A percentile compares a stretch with the other conserved stretches of the same genome.
phyloP scores from a whole-genome alignment of 345 rosid species.

The Citrus reticulata region DNA sequence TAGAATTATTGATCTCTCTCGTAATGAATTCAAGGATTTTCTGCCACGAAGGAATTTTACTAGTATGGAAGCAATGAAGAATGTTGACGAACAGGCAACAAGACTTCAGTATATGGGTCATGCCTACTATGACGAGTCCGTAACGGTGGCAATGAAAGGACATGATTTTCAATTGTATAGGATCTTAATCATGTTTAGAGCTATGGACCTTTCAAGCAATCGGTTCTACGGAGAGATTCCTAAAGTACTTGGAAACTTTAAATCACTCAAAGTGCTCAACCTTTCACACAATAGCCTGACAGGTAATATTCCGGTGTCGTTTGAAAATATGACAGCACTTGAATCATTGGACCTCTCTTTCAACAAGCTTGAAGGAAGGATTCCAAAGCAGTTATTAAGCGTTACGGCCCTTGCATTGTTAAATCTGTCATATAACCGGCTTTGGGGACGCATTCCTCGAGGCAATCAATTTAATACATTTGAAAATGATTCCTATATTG shows the following conservation, averaged over 20 bases:
- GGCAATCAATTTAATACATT: not conserved
- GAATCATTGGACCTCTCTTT: not conserved
- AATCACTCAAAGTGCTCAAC: not conserved
- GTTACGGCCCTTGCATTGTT: not conserved
- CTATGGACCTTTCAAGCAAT: not conserved
- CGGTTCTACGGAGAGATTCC: not conserved
- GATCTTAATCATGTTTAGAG: not conserved
- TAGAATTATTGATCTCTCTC: not conserved
- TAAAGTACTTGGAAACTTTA: not conserved
- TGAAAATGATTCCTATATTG: not conserved
- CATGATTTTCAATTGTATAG: not conserved
- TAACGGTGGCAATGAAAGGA: not conserved
- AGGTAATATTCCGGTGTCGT: not conserved
- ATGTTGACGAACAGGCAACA: not conserved
- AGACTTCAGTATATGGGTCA: not conserved
- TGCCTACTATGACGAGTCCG: not conserved
- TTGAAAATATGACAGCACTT: not conserved
- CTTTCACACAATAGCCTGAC: not conserved
- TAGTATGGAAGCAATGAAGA: not conserved
- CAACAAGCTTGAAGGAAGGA: not conserved
- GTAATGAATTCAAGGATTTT: not conserved
- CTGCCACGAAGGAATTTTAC: not conserved
- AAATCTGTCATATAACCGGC: not conserved
- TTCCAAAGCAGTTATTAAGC: not conserved
- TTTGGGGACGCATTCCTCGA: slow-evolving; percentile 15